Evolutionary conservation across 225 moss, liverwort and hornwort species (phyloP), one percentile per base, ranked within the genome.

Genomic region (Physcomitrium patens): DNA sequence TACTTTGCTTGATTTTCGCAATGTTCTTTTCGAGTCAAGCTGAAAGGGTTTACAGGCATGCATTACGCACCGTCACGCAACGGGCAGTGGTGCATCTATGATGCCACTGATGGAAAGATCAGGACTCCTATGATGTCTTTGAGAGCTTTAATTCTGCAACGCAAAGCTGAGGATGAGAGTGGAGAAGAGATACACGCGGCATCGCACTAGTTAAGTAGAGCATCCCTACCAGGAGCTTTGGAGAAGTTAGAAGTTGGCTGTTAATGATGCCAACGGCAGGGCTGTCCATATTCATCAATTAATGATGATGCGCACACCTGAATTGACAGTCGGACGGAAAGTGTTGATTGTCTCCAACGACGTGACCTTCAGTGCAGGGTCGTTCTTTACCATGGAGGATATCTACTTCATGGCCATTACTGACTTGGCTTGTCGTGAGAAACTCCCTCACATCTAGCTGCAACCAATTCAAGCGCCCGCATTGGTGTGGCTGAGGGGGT

Each of bases 401-500:
- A 77, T 87, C 0, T 95, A 78, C 63, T 95, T 99, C 77, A 95
- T 89, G 82, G 86, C 93, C 2, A 89, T 95, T 65, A 87, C 90
- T 9, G 95, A 99, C 54, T 74, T 95, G 46, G 99, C 93, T 1
- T 93, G 93, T 55, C 77, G 76, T 43, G 83, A 87, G 56, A 95
- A 99, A 50, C 80, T 95, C 3, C 99, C 99, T 2, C 91, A 93
- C 46, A 88, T 99, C 53, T 99, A 99, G 65, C 67, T 20, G 99
- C 99, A 44, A 95, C 99, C 5, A 99, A 99, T 76, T 95, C 93
- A 20, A 95, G 99, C 7, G 95, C 99, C 2, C 89, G 99, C 41
- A 99, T 99, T 26, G 99, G 99, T 37, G 82, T 99, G 0, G 86
- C 99, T 1, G 99, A 99, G 58, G 99, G 95, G 69, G 93, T 95